Evolutionary conservation across 2,329 filamentous ascomycete genomes (phyloP).

Genomic region (Beauveria varroae): DNA sequence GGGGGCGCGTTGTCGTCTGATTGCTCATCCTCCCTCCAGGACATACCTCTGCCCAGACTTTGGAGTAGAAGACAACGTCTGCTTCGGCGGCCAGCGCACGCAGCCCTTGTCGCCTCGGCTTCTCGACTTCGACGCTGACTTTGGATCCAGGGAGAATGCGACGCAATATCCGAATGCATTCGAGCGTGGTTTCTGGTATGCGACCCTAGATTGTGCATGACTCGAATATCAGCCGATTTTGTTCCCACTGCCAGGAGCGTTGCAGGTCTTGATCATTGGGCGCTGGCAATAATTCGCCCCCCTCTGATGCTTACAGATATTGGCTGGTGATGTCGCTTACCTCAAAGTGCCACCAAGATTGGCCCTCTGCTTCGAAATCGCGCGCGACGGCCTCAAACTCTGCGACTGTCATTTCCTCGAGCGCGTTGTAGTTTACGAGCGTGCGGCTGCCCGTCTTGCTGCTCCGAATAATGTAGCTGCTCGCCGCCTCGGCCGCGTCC

Average conservation of each 20-base stretch:
- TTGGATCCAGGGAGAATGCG: constrained; percentile 32
- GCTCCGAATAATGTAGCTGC: constrained; percentile 63
- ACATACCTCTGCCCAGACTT: constrained; percentile 59
- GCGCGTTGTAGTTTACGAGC: constrained; percentile 60
- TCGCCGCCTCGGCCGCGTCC: constrained; percentile 48
- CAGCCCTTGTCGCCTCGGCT: constrained; percentile 55
- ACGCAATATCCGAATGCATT: constrained; percentile 52
- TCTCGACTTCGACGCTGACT: constrained; percentile 67
- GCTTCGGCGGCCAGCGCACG: constrained; percentile 52
- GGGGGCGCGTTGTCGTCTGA: neutral
- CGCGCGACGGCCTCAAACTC: constrained; percentile 48
- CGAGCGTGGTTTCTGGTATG: constrained; percentile 50
- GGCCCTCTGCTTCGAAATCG: constrained; percentile 26
- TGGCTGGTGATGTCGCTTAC: constrained; percentile 27
- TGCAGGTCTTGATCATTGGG: neutral
- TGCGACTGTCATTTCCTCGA: constrained; percentile 57
- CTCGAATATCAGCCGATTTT: too few relatives aligned
- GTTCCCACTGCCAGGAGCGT: too few relatives aligned
- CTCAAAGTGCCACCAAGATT: constrained; percentile 67
- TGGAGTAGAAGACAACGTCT: constrained; percentile 68
- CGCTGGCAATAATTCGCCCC: neutral
- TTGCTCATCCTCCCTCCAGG: constrained; percentile 16
- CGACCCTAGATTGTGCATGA: constrained; percentile 42
- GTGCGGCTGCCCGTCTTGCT: constrained; percentile 53
- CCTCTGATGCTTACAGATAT: neutral